Base-by-base conservation (phyloP, 108 stramenopile species). In the Skeletonema tropicum region DNA sequence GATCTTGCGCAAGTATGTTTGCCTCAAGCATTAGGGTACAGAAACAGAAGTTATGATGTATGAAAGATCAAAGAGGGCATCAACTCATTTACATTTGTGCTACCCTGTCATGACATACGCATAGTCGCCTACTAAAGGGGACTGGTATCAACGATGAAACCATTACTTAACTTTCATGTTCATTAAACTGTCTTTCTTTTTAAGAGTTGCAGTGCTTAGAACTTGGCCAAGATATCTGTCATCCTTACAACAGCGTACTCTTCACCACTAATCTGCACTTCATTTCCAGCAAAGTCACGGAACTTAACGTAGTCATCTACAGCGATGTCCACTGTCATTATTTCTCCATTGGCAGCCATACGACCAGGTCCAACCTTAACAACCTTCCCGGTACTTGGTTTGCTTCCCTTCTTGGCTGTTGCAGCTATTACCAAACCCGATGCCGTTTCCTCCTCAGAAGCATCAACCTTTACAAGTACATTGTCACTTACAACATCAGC, bases 301-400 rank as follows among this genome's bases (percentile, higher is more conserved):
- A 95, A 97, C 70, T 95, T 94, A 26, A 97, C 85, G 57, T 72
- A 82, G 60, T 97, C 94, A 29, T 85, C 94, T 23, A 80, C 83
- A 45, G 55, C 62, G 23, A 97, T 92, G 74, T 94, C 90, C 88
- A 97, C 93, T 21, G 77, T 76, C 80, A 97, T 92, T 45, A 87
- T 82, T 57, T 83, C 77, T 39, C 96, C 96, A 83, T 95, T 91
- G 61, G 66, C 77, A 14, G 93, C 96, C 77, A 78, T 88, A 45
- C 84, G 70, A 71, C 94, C 96, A 14, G 94, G 93, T 52, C 96
- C 96, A 39, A 92, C 91, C 79, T 95, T 95, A 17, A 95, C 85
- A 1, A 97, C 94, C 42, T 82, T 83, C 11, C 94, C 94, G 49
- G 91, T 91, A 14, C 85, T 85, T 29, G 93, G 93, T 36, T 75